These are phyloP conservation scores for Thuidium tamariscinum DNA, from an alignment of 225 moss, liverwort and hornwort genomes.

Conservation along the genomic window DNA sequence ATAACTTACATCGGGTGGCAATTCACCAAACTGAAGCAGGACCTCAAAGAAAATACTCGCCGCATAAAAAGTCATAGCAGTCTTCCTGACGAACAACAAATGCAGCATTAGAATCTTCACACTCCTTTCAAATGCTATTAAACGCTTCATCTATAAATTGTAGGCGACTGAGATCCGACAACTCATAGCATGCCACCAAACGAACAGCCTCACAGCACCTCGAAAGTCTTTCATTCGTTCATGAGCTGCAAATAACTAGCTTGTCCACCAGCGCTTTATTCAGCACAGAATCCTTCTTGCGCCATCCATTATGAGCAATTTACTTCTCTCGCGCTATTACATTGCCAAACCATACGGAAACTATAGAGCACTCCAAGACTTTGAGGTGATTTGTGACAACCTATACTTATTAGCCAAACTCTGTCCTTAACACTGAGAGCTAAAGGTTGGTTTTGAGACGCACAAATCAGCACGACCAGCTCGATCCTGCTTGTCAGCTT, in stretches of 20 bases:
- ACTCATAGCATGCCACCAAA: not conserved
- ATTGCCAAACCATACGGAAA: not conserved
- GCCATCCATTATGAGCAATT: not conserved
- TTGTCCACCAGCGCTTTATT: not conserved
- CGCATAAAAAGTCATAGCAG: slow-evolving; percentile 96
- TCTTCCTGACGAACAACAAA: slow-evolving; percentile 19
- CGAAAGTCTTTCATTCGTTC: not conserved
- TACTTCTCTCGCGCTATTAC: not conserved
- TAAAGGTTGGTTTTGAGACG: not conserved
- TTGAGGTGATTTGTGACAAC: not conserved
- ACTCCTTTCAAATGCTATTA: not conserved
- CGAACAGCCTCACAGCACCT: not conserved
- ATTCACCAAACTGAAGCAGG: slow-evolving; percentile 87
- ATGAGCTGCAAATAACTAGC: not conserved
- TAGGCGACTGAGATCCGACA: not conserved
- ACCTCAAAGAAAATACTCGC: slow-evolving; percentile 95
- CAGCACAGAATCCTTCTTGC: not conserved
- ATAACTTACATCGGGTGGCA: slow-evolving; percentile 84
- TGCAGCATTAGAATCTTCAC: not conserved
- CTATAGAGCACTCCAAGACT: not conserved
- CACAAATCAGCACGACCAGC: slow-evolving; percentile 98
- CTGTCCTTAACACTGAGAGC: not conserved
- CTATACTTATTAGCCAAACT: not conserved
- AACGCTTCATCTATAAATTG: not conserved
- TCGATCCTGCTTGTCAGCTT: slow-evolving; percentile 99